Percentiles rank a stretch among this genome's conserved stretches.
Evolutionary conservation across 108 stramenopile genomes (phyloP).

Genomic region (Nitzschia sp.): DNA sequence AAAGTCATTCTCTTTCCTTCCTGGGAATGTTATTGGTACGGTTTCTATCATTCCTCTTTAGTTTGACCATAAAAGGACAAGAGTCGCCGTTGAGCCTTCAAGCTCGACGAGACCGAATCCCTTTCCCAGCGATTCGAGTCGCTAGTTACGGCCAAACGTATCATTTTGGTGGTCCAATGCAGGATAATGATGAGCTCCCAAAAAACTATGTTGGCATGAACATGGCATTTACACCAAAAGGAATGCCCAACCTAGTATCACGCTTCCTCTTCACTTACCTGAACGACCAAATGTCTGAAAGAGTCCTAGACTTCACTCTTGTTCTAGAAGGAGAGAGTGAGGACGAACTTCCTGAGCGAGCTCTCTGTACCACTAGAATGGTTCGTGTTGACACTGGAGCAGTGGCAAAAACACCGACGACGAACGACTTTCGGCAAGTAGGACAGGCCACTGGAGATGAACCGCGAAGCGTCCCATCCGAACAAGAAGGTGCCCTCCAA

Average conservation of each 20-base stretch:
- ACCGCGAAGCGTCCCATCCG: neutral
- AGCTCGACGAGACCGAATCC: slow-evolving; percentile 28
- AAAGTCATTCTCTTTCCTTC: slow-evolving; percentile 25
- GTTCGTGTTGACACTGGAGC: slow-evolving; percentile 33
- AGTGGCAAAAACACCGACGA: slow-evolving; percentile 13
- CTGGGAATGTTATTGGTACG: slow-evolving; percentile 34
- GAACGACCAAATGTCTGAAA: neutral
- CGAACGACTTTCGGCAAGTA: neutral
- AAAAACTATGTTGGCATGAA: slow-evolving; percentile 57
- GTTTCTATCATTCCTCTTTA: slow-evolving; percentile 23
- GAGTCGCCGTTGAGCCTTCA: slow-evolving; percentile 31
- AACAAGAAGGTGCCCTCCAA: neutral
- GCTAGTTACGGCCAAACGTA: slow-evolving; percentile 24
- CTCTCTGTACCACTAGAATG: slow-evolving; percentile 42
- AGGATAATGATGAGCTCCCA: slow-evolving; percentile 26
- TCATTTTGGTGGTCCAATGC: slow-evolving; percentile 61
- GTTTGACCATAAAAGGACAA: slow-evolving; percentile 17
- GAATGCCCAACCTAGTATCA: slow-evolving; percentile 11
- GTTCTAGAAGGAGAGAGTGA: slow-evolving; percentile 40
- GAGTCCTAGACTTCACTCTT: slow-evolving; percentile 44
- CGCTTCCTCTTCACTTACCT: slow-evolving; percentile 13
- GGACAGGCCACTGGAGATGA: neutral
- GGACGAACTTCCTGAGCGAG: slow-evolving; percentile 55
- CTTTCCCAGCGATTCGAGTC: slow-evolving; percentile 40
- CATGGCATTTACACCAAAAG: neutral